Conservation (phyloP, 1,284 basidiomycete genomes). For the Boletus sp. region DNA sequence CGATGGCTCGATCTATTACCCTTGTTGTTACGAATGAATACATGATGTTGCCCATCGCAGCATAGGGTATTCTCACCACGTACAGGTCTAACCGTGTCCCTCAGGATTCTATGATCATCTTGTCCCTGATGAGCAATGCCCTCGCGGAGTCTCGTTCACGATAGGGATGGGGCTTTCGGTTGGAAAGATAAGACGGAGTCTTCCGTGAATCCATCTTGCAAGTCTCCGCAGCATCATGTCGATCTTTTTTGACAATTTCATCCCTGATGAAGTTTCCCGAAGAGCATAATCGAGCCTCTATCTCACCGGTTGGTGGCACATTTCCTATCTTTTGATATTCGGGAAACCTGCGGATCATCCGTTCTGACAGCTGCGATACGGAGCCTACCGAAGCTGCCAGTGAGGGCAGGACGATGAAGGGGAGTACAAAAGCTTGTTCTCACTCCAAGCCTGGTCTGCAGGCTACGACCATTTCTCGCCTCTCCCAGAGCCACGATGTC, state of each 20-base stretch:
- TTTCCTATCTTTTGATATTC: slow-evolving; percentile 13
- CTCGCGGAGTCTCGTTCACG: slow-evolving; percentile 14
- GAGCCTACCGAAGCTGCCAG: slow-evolving; percentile 21
- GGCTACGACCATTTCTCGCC: slow-evolving; percentile 3
- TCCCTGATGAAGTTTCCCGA: slow-evolving; percentile 14
- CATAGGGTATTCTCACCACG: slow-evolving; percentile 2
- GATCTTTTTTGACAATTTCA: slow-evolving; percentile 4
- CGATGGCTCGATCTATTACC: slow-evolving; percentile 7
- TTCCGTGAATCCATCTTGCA: slow-evolving; percentile 9
- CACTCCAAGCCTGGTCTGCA: slow-evolving; percentile 1
- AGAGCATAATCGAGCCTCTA: slow-evolving; percentile 13
- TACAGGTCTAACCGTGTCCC: slow-evolving; percentile 1
- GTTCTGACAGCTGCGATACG: slow-evolving; percentile 20
- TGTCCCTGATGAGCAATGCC: slow-evolving; percentile 4
- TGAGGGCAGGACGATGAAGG: slow-evolving; percentile 35
- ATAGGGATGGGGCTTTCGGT: slow-evolving; percentile 30
- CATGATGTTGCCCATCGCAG: slow-evolving; percentile 6
- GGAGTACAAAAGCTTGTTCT: slow-evolving; percentile 31
- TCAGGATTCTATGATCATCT: neutral
- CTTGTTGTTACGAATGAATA: slow-evolving; percentile 4
- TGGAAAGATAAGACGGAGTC: slow-evolving; percentile 30
- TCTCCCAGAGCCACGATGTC: slow-evolving; percentile 25
- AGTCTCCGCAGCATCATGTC: slow-evolving; percentile 24
- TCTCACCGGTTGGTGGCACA: slow-evolving; percentile 15
- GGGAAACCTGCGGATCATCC: slow-evolving; percentile 14